These are phyloP conservation scores for Boechera retrofracta DNA, from an alignment of 345 rosid species.

Conservation along the genomic window DNA sequence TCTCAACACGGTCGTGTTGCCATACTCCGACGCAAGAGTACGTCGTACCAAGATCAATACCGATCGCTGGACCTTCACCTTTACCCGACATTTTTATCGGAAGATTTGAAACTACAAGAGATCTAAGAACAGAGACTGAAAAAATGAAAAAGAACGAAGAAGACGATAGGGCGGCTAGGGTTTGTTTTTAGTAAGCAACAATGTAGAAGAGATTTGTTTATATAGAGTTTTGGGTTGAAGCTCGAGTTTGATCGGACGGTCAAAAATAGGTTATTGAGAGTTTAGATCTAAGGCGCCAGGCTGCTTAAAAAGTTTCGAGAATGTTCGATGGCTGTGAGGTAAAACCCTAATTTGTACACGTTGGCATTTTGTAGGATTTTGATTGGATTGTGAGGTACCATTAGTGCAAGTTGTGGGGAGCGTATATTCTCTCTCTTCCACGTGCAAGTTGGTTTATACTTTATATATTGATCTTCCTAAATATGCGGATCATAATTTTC, in stretches of 20 bases:
- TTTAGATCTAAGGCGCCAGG: conserved; percentile 41
- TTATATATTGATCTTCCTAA: conserved; percentile 19
- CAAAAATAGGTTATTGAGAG: conserved; percentile 4
- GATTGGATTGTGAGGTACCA: conserved; percentile 31
- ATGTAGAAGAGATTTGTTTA: not conserved
- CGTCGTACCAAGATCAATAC: conserved; percentile 75
- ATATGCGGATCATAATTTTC: conserved; percentile 33
- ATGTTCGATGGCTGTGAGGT: conserved; percentile 38
- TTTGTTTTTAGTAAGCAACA: conserved; percentile 13
- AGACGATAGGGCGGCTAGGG: conserved; percentile 44
- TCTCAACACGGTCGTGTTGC: conserved; percentile 84
- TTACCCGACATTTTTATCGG: conserved; percentile 61
- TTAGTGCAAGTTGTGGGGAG: not conserved
- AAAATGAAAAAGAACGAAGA: not conserved
- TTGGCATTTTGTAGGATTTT: not conserved
- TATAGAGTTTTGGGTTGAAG: conserved; percentile 45
- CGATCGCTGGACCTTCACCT: conserved; percentile 85
- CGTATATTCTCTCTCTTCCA: conserved; percentile 1
- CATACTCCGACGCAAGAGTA: conserved; percentile 82
- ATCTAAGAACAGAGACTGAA: not conserved
- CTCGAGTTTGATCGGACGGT: conserved; percentile 45
- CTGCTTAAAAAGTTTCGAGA: conserved; percentile 43
- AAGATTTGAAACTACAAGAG: conserved; percentile 5
- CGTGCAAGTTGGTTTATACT: conserved; percentile 7
- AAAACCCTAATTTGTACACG: conserved; percentile 30